Base-by-base conservation (phyloP, 345 rosid genomes). In the Eucalyptus virginea region DNA sequence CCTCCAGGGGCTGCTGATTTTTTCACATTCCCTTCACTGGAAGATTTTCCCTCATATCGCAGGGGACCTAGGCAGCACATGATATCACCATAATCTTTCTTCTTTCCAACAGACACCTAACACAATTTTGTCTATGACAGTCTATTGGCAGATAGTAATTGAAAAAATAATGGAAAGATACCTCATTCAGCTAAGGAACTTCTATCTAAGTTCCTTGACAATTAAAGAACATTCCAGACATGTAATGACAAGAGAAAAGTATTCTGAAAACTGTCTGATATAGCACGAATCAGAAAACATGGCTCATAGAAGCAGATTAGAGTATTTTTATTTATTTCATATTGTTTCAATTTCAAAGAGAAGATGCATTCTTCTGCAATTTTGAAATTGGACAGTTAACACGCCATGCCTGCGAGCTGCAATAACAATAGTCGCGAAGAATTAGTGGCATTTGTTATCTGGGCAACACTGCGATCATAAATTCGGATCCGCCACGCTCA, bases 401-500 rank as follows among this genome's bases (percentile, higher is more conserved):
- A 77, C 0, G 0, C 47, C 6, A 1, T 77, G 83, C 47, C 30
- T 77, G 83, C 9, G 2, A 40, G 47, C 47, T 6, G 9, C 30
- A 6, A 21, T 21, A 77, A 37, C 44, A 77, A 77, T 77, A 0
- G 2, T 77, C 2, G 1, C 2, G 47, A 77, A 37, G 28, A 40
- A 37, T 77, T 77, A 37, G 83, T 21, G 16, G 9, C 47, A 77
- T 77, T 19, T 10, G 47, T 0, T 77, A 77, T 34, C 81, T 9
- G 2, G 12, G 12, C 2, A 69, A 69, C 0, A 18, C 47, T 1
- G 30, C 47, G 0, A 40, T 11, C 47, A 32, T 40, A 37, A 37
- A 11, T 37, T 37, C 28, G 5, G 83, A 72, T 72, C 83, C 6
- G 83, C 1, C 47, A 37, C 7, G 3, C 45, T 72, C 45, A 21